Evolutionary conservation across 1,284 basidiomycete species (phyloP).

Genomic region (Trichosporon sp.): DNA sequence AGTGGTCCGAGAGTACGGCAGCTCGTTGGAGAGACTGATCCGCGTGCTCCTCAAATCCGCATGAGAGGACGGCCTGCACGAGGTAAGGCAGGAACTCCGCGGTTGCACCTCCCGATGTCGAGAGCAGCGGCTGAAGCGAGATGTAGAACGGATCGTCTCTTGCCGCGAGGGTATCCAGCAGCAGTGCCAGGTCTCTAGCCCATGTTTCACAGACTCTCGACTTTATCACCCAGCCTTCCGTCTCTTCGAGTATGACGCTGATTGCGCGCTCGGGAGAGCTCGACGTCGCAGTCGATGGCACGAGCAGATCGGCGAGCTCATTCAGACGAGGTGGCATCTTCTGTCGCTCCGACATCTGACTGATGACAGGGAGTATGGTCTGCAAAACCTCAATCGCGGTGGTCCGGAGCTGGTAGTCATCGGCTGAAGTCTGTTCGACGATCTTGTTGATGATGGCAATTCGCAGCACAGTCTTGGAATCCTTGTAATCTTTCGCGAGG

Average conservation of each 20-base stretch:
- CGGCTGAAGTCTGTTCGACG: constrained; percentile 8
- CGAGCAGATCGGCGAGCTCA: constrained; percentile 5
- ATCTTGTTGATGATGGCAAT: constrained; percentile 16
- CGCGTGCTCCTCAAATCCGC: constrained; percentile 15
- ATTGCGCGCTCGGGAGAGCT: neutral
- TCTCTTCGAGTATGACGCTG: constrained; percentile 1
- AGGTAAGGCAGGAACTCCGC: constrained; percentile 64
- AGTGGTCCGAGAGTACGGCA: constrained; percentile 57
- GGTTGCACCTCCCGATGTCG: constrained; percentile 57
- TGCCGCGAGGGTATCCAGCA: constrained; percentile 60
- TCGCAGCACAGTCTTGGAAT: constrained; percentile 1
- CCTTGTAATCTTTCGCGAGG: neutral
- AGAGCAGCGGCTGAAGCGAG: constrained; percentile 60
- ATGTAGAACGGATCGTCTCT: constrained; percentile 60
- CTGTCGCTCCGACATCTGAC: neutral
- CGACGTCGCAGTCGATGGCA: neutral
- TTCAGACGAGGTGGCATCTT: constrained; percentile 5
- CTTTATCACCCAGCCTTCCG: constrained; percentile 18
- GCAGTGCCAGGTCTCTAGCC: constrained; percentile 59
- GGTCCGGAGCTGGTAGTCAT: constrained; percentile 17
- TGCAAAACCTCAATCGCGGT: constrained; percentile 22
- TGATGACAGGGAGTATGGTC: constrained; percentile 7
- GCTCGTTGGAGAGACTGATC: constrained; percentile 4
- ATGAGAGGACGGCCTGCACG: constrained; percentile 61
- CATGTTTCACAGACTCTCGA: constrained; percentile 49